phyloP scores from a whole-genome alignment of 305 asterid species.

The Fraxinus ornus region DNA sequence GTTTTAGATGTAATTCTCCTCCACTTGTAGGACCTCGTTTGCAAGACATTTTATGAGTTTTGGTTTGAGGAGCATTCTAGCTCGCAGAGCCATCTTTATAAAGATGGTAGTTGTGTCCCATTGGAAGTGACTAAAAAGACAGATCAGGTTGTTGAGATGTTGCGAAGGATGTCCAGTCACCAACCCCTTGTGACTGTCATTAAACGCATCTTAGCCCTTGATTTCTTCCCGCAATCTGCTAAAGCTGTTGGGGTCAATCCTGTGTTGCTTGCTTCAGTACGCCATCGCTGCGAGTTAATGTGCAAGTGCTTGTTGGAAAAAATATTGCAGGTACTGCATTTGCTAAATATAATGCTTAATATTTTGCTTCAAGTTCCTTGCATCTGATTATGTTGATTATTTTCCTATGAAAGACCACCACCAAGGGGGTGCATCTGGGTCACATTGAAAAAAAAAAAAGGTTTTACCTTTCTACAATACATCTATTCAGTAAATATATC shows the following conservation, averaged over 20 bases:
- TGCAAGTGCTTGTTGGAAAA: slow-evolving; percentile 98
- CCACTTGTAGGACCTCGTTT: slow-evolving; percentile 80
- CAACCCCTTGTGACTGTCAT: slow-evolving; percentile 82
- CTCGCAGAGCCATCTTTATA: slow-evolving; percentile 52
- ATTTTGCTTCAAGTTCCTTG: slow-evolving; percentile 23
- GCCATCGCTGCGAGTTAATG: slow-evolving; percentile 94
- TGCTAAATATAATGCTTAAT: slow-evolving; percentile 17
- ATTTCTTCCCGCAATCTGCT: slow-evolving; percentile 97
- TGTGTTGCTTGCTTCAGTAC: slow-evolving; percentile 88
- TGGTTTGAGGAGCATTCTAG: slow-evolving; percentile 98
- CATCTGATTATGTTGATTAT: neutral
- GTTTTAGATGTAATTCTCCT: neutral
- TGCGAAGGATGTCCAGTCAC: slow-evolving; percentile 77
- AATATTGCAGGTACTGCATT: slow-evolving; percentile 72
- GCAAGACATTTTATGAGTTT: slow-evolving; percentile 98
- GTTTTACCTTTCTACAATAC: slow-evolving; percentile 6
- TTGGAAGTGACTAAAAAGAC: slow-evolving; percentile 91
- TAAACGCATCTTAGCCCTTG: slow-evolving; percentile 82
- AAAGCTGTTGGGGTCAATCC: slow-evolving; percentile 99
- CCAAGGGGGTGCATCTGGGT: neutral
- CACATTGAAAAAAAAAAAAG: neutral
- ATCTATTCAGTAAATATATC: slow-evolving; percentile 11
- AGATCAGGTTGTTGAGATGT: slow-evolving; percentile 88
- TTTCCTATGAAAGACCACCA: slow-evolving; percentile 7
- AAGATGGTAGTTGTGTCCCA: slow-evolving; percentile 94